phyloP scores from a whole-genome alignment of 164 flowering plant species.

The Pachysandra terminalis region DNA sequence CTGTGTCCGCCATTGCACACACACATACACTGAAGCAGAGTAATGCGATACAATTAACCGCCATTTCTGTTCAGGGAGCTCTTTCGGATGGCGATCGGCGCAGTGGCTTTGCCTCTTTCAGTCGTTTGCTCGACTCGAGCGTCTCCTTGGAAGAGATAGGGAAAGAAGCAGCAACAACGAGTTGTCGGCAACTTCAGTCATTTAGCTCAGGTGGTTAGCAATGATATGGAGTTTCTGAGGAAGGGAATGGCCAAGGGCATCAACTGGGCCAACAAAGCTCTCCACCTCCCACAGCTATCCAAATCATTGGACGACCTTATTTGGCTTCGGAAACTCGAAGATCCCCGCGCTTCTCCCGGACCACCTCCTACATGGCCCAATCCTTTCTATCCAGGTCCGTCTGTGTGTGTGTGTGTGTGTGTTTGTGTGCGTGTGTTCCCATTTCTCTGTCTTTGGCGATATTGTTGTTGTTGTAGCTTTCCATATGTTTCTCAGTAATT shows the following conservation, averaged over 20 bases:
- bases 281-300: conserved; percentile 48
- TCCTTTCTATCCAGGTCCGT: conserved; percentile 72
- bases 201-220: conserved; percentile 51
- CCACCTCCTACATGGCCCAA: conserved; percentile 49
- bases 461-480: too few relatives aligned
- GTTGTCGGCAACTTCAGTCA: conserved; percentile 32
- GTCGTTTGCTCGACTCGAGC: conserved; percentile 1
- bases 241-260: conserved; percentile 37
- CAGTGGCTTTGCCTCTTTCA: conserved; percentile 9
- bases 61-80: neutral
- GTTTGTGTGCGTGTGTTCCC: neutral
- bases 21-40: too few relatives aligned
- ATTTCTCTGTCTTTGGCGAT: too few relatives aligned
- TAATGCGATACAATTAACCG: too few relatives aligned
- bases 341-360: conserved; percentile 29
- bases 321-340: conserved; percentile 75
- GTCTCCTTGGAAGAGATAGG: neutral
- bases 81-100: conserved; percentile 13
- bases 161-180: conserved; percentile 6
- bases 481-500: too few relatives aligned
- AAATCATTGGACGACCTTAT: conserved; percentile 53
- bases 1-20: too few relatives aligned
- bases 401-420: too few relatives aligned
- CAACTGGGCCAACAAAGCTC: conserved; percentile 51
- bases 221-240: conserved; percentile 60